phyloP scores from a whole-genome alignment of 2,329 filamentous ascomycete species.

The Colletotrichum melonis region DNA sequence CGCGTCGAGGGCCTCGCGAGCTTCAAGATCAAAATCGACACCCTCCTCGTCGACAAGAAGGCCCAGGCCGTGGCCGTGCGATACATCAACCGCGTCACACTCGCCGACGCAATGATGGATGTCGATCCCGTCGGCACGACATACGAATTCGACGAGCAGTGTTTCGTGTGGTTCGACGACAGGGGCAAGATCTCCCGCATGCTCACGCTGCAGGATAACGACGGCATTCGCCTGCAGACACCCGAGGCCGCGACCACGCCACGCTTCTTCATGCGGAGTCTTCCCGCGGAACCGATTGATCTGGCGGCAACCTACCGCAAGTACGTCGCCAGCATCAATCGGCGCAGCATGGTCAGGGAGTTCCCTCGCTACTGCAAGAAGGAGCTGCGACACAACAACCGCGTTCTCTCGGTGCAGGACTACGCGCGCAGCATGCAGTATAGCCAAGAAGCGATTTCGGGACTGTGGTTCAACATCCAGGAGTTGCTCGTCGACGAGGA shows the following conservation, averaged over 20 bases:
- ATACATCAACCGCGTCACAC: slow-evolving; percentile 27
- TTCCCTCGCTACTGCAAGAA: slow-evolving; percentile 43
- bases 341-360: slow-evolving; percentile 38
- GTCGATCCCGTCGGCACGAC: slow-evolving; percentile 6
- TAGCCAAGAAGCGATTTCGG: slow-evolving; percentile 42
- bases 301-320: slow-evolving; percentile 38
- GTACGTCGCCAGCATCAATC: slow-evolving; percentile 48
- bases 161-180: slow-evolving; percentile 32
- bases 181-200: slow-evolving; percentile 28
- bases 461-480: slow-evolving; percentile 41
- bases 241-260: slow-evolving; percentile 21
- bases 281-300: slow-evolving; percentile 16
- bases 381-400: slow-evolving; percentile 44
- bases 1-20: slow-evolving; percentile 12
- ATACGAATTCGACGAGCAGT: slow-evolving; percentile 31
- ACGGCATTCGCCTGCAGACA: slow-evolving; percentile 21
- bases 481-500: slow-evolving; percentile 45
- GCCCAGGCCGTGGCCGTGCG: slow-evolving; percentile 23
- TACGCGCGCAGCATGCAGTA: slow-evolving; percentile 45
- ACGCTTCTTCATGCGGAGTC: slow-evolving; percentile 13
- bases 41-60: slow-evolving; percentile 24
- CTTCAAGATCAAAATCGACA: slow-evolving; percentile 30
- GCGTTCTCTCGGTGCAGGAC: slow-evolving; percentile 36
- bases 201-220: slow-evolving; percentile 32
- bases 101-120: background rate